A percentile compares a stretch with the other conserved stretches of the same genome.
Conservation (phyloP, 1,139 yeast species). For the Geotrichum klebahnii region DNA sequence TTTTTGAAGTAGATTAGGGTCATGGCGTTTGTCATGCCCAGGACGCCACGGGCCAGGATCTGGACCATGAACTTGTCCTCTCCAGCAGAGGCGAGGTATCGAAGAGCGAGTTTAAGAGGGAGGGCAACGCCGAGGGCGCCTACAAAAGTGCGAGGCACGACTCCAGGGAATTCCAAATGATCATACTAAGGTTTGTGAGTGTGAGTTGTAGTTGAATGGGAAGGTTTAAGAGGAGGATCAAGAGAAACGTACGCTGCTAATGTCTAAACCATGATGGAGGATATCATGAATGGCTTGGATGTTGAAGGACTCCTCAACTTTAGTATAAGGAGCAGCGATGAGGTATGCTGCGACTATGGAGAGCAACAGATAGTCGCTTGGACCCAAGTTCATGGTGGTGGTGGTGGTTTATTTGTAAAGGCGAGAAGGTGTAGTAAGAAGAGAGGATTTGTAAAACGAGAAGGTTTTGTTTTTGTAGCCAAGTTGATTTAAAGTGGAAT, state of each 20-base stretch:
- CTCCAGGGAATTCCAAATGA: conserved; percentile 79
- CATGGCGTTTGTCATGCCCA: conserved; percentile 36
- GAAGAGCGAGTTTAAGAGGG: conserved; percentile 40
- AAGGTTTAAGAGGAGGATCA: conserved; percentile 26
- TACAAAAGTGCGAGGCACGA: conserved; percentile 78
- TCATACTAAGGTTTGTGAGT: conserved; percentile 51
- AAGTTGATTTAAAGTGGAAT: not conserved
- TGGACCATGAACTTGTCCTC: conserved; percentile 42
- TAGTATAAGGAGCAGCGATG: conserved; percentile 69
- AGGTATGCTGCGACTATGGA: conserved; percentile 40
- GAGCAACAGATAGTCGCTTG: conserved; percentile 27
- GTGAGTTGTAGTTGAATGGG: not conserved
- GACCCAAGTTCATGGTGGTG: conserved; percentile 24
- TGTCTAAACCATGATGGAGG: conserved; percentile 54
- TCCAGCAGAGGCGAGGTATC: conserved; percentile 33
- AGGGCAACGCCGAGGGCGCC: conserved; percentile 62
- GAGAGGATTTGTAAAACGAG: not conserved
- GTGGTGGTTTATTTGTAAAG: conserved; percentile 21
- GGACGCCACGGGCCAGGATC: conserved; percentile 34
- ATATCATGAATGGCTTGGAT: conserved; percentile 87
- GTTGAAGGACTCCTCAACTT: conserved; percentile 92
- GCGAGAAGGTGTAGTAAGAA: not conserved
- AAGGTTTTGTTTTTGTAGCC: not conserved
- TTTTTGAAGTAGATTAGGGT: conserved; percentile 33
- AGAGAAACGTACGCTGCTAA: conserved; percentile 24